phyloP scores from a whole-genome alignment of 2,329 filamentous ascomycete species.

The Aspergillus sp. region DNA sequence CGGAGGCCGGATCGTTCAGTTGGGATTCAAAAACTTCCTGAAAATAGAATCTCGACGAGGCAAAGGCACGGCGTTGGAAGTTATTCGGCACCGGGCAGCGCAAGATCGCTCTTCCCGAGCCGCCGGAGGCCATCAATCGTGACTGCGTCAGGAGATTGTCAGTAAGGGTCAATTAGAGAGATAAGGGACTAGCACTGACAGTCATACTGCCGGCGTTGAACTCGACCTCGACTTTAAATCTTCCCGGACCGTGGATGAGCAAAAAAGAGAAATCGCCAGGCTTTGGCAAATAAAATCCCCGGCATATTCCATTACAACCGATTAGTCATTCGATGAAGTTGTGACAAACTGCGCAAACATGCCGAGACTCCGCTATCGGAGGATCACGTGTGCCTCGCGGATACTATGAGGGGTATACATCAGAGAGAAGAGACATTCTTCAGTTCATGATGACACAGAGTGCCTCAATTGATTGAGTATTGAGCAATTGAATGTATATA shows the following conservation, averaged over 20 bases:
- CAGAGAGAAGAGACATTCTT: not conserved
- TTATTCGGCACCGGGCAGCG: slow-evolving; percentile 18
- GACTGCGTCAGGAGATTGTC: slow-evolving; percentile 8
- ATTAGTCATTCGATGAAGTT: slow-evolving; percentile 2
- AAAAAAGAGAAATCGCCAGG: not conserved
- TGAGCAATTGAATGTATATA: no score
- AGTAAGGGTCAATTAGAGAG: not conserved
- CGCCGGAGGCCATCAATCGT: slow-evolving; percentile 11
- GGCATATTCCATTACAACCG: slow-evolving; percentile 7
- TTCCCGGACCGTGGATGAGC: not conserved
- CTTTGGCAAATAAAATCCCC: slow-evolving; percentile 11
- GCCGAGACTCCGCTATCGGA: slow-evolving; percentile 12
- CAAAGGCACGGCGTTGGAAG: slow-evolving; percentile 22
- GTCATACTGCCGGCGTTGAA: slow-evolving; percentile 9
- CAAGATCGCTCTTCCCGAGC: slow-evolving; percentile 14
- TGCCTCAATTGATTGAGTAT: no score
- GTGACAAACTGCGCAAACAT: slow-evolving; percentile 5
- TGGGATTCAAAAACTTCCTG: slow-evolving; percentile 59
- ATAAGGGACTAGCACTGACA: slow-evolving; percentile 2
- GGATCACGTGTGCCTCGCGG: not conserved
- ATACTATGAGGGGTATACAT: not conserved
- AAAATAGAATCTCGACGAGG: slow-evolving; percentile 20
- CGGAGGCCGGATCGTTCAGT: slow-evolving; percentile 53
- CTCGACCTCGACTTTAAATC: not conserved
- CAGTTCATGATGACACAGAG: not conserved